A percentile compares a stretch with the other conserved stretches of the same genome.
phyloP scores from a whole-genome alignment of 2,329 filamentous ascomycete genomes.

The Teratosphaeria epicoccoides region DNA sequence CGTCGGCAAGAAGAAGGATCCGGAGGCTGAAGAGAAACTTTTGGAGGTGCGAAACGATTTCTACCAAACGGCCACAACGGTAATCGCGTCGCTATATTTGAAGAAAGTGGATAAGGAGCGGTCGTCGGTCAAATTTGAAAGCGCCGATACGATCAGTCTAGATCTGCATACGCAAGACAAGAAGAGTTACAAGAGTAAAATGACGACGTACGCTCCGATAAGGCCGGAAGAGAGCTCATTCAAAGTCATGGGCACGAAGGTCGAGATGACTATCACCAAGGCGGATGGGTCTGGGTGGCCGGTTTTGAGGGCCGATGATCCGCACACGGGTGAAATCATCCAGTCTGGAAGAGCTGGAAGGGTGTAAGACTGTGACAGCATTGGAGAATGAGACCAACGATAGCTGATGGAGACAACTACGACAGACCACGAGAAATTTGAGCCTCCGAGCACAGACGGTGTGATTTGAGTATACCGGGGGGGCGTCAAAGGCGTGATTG shows the following conservation, averaged over 20 bases:
- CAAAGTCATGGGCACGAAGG: conserved; percentile 79
- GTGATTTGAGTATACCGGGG: not conserved
- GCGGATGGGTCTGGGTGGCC: conserved; percentile 74
- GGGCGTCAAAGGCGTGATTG: not conserved
- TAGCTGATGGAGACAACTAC: too few relatives aligned
- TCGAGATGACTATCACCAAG: conserved; percentile 67
- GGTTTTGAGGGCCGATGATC: conserved; percentile 69
- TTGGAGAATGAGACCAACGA: not conserved
- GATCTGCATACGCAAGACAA: conserved; percentile 79
- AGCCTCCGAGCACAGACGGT: not conserved
- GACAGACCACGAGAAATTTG: too few relatives aligned
- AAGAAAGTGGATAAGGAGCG: conserved; percentile 89
- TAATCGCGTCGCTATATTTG: conserved; percentile 86
- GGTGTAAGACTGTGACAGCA: too few relatives aligned
- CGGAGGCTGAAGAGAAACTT: conserved; percentile 60
- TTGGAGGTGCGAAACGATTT: conserved; percentile 83
- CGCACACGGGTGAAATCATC: conserved; percentile 65
- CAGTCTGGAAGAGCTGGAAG: conserved; percentile 74
- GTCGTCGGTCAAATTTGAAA: conserved; percentile 61
- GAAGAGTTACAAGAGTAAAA: conserved; percentile 66
- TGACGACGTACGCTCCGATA: conserved; percentile 68
- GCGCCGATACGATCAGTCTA: conserved; percentile 50
- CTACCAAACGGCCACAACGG: conserved; percentile 77
- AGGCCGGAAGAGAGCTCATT: conserved; percentile 63
- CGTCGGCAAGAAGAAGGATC: conserved; percentile 55